phyloP scores from a whole-genome alignment of 1,284 basidiomycete genomes.

The Sporisorium scitamineum region DNA sequence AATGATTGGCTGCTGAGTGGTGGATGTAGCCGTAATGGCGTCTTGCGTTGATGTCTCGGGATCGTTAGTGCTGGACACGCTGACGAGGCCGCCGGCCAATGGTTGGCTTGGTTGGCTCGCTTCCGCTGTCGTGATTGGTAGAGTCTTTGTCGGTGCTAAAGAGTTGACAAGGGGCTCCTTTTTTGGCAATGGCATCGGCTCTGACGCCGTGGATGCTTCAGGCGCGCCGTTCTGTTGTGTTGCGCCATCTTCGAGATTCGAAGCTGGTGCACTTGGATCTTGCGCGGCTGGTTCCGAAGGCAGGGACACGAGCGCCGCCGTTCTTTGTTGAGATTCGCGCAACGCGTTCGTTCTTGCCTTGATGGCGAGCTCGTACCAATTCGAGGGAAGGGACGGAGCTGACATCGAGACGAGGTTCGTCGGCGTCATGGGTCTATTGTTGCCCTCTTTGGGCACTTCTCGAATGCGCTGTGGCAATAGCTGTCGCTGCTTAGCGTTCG shows the following conservation, averaged over 20 bases:
- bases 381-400: constrained; percentile 19
- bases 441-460: constrained; percentile 20
- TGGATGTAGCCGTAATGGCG: background rate
- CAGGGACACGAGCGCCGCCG: constrained; percentile 12
- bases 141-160: background rate
- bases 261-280: background rate
- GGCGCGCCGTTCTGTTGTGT: background rate
- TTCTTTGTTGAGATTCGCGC: constrained; percentile 37
- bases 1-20: constrained; percentile 3
- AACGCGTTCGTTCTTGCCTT: constrained; percentile 20
- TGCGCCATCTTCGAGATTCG: background rate
- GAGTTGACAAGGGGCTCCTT: constrained; percentile 6
- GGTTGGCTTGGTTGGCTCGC: background rate
- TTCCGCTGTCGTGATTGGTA: background rate
- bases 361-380: constrained; percentile 44
- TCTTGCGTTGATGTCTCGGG: constrained; percentile 5
- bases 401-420: constrained; percentile 30
- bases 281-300: constrained; percentile 5
- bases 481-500: background rate
- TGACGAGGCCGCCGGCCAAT: constrained; percentile 19
- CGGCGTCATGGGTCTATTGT: constrained; percentile 34
- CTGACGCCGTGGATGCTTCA: background rate
- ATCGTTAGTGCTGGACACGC: constrained; percentile 1
- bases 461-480: constrained; percentile 1
- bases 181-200: constrained; percentile 6